Evolutionary conservation across 192 early-diverging fungal species (phyloP).

Genomic region (Backusella australiensis): DNA sequence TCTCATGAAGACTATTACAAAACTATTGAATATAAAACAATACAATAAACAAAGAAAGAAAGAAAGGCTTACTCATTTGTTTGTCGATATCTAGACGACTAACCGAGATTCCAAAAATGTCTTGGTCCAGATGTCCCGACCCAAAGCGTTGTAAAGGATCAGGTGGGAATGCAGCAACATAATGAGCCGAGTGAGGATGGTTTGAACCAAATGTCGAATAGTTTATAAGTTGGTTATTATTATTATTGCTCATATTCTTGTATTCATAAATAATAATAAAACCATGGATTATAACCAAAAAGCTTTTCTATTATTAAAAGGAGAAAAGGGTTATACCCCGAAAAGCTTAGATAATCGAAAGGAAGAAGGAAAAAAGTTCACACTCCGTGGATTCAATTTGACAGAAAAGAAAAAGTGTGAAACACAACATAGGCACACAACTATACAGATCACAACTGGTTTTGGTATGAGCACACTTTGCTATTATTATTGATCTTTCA

Average conservation of each 20-base stretch:
- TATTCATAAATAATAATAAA: not conserved
- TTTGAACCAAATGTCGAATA: not conserved
- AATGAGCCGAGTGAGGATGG: not conserved
- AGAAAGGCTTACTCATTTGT: conserved; percentile 27
- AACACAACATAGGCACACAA: not conserved
- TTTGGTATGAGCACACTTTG: not conserved
- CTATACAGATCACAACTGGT: not conserved
- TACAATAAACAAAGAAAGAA: not conserved
- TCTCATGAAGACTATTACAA: conserved; percentile 8
- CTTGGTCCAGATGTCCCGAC: conserved; percentile 25
- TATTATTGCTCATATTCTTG: not conserved
- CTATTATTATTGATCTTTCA: not conserved
- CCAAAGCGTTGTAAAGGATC: conserved; percentile 19
- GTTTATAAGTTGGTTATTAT: not conserved
- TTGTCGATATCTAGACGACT: conserved; percentile 10
- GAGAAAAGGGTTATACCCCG: not conserved
- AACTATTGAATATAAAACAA: not conserved
- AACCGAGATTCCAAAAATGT: conserved; percentile 31
- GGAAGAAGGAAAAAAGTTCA: not conserved
- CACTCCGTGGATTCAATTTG: not conserved
- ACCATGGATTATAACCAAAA: not conserved
- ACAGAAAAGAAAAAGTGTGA: not conserved
- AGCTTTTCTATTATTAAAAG: not conserved
- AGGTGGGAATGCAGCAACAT: not conserved
- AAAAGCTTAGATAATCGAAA: not conserved